Base-by-base conservation (phyloP, 176 grass and related monocot genomes). In the Neostapfia colusana region DNA sequence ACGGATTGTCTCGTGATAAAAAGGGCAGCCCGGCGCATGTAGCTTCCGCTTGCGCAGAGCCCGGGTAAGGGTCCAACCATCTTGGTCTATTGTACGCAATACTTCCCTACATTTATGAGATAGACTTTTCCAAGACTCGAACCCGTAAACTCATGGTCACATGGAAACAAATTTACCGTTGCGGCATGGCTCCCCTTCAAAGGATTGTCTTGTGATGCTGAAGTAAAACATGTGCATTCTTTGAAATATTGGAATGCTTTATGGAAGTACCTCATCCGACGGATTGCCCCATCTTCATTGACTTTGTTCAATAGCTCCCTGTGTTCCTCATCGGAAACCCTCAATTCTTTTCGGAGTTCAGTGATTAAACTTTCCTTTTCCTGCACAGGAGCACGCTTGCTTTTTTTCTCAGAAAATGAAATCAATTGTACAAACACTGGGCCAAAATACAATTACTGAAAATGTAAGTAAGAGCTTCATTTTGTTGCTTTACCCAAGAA, bases 281-380 rank as follows among this genome's bases (percentile, higher is more conserved):
- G 73, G 34, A 91, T 94, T 45, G 83, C 42, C 63, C 81, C 85
- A 16, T 99, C 95, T 48, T 90, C 85, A 80, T 99, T 95, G 45
- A 99, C 92, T 67, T 79, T 92, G 53, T 82, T 95, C 41, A 95
- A 70, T 67, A 99, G 82, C 25, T 99, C 96, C 72, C 96, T 99
- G 39, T 99, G 92, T 57, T 99, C 89, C 25, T 95, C 89, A 69
- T 99, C 90, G 57, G 96, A 92, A 79, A 99, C 62, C 65, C 96
- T 95, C 60, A 99, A 68, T 75, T 95, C 92, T 83, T 94, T 99
- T 59, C 96, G 86, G 70, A 99, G 89, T 79, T 99, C 96, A 34
- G 92, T 92, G 65, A 99, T 99, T 43, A 99, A 82, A 67, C 90
- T 90, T 88, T 99, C 96, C 77, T 99, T 99, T 73, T 99, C 96